Evolutionary conservation across 768 basidiomycete species (phyloP).

Genomic region (Amanita fuliginea): DNA sequence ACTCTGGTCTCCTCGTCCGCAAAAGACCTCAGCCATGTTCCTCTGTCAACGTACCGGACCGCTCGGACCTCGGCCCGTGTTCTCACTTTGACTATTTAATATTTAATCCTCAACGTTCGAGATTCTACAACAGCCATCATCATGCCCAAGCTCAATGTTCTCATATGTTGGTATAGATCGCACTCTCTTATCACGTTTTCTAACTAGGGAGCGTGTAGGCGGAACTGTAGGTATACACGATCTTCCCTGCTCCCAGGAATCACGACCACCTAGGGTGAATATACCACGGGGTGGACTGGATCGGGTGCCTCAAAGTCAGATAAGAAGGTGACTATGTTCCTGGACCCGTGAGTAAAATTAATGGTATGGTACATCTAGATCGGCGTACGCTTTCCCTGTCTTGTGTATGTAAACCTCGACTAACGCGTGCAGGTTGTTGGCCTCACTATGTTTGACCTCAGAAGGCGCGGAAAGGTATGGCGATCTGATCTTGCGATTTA

Average conservation of each 20-base stretch:
- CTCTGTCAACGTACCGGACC: too few species aligned
- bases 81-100: too few species aligned
- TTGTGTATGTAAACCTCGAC: conserved; percentile 9
- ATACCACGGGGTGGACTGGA: conserved; percentile 91
- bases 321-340: conserved; percentile 57
- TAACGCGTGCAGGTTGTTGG: conserved; percentile 59
- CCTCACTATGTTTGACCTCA: conserved; percentile 82
- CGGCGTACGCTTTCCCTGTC: neutral
- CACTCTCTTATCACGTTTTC: conserved; percentile 3
- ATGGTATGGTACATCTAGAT: neutral
- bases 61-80: too few species aligned
- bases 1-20: too few species aligned
- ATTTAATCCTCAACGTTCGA: too few species aligned
- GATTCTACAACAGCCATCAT: too few species aligned
- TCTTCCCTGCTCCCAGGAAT: too few species aligned
- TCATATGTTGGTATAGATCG: conserved; percentile 55
- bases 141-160: conserved; percentile 43
- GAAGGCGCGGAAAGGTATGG: conserved; percentile 65
- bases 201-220: conserved; percentile 16
- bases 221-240: conserved; percentile 21
- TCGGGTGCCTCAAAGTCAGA: conserved; percentile 91
- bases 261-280: conserved; percentile 18
- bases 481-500: neutral
- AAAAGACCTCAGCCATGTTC: too few species aligned
- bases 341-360: neutral